Conservation (phyloP, 2,329 filamentous ascomycete species). For the Alternaria arborescens region DNA sequence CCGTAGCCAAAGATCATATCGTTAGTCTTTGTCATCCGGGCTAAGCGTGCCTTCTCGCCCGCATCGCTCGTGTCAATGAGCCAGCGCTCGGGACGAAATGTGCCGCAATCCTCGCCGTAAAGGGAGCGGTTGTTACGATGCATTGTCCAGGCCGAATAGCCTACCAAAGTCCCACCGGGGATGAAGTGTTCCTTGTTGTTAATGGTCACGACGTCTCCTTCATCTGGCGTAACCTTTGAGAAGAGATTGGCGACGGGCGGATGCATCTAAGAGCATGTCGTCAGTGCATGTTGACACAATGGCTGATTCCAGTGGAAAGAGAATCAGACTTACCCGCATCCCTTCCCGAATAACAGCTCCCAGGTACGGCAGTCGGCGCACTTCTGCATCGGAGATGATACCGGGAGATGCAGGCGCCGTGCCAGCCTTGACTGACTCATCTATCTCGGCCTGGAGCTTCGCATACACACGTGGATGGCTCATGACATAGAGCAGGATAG, state of each 20-base stretch:
- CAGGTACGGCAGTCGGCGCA: slow-evolving; percentile 55
- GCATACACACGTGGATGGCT: slow-evolving; percentile 59
- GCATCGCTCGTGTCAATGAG: slow-evolving; percentile 39
- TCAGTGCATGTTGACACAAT: not conserved
- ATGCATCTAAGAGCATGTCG: slow-evolving; percentile 42
- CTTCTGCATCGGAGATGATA: slow-evolving; percentile 60
- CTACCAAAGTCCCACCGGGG: slow-evolving; percentile 47
- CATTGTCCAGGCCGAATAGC: slow-evolving; percentile 46
- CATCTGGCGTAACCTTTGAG: slow-evolving; percentile 40
- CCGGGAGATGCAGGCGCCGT: slow-evolving; percentile 38
- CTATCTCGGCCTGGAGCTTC: slow-evolving; percentile 59
- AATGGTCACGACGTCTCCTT: slow-evolving; percentile 44
- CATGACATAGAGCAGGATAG: slow-evolving; percentile 62
- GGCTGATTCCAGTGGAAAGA: not conserved
- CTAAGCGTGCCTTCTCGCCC: slow-evolving; percentile 35
- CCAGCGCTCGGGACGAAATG: slow-evolving; percentile 62
- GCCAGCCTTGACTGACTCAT: slow-evolving; percentile 50
- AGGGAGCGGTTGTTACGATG: slow-evolving; percentile 41
- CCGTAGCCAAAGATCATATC: slow-evolving; percentile 52
- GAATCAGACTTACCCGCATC: slow-evolving; percentile 39
- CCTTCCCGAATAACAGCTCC: slow-evolving; percentile 59
- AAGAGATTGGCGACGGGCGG: slow-evolving; percentile 51
- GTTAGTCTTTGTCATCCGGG: slow-evolving; percentile 43
- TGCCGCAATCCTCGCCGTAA: slow-evolving; percentile 53
- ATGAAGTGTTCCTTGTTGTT: slow-evolving; percentile 40